phyloP scores from a whole-genome alignment of 768 basidiomycete genomes.

The Lentinula guzmanii region DNA sequence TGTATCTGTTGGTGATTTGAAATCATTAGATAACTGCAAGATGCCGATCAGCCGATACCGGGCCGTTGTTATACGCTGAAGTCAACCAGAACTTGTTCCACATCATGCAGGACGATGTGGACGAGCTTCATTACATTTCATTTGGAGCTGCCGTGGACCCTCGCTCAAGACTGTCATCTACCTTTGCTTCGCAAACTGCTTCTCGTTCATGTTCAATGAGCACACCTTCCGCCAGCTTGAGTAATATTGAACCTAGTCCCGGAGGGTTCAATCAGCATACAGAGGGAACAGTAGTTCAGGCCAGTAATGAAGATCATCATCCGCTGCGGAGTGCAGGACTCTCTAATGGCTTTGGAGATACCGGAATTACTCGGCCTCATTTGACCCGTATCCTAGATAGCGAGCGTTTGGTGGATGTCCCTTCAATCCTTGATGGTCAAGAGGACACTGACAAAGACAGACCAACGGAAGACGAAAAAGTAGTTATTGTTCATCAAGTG shows the following conservation, averaged over 20 bases:
- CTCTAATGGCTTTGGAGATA: conserved; percentile 11
- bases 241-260: too few relatives aligned
- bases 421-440: conserved; percentile 14
- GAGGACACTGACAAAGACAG: conserved; percentile 11
- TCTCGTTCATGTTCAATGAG: not conserved
- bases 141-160: not conserved
- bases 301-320: conserved; percentile 5
- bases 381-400: conserved; percentile 31
- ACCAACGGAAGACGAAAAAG: conserved; percentile 31
- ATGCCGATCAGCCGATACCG: too few relatives aligned
- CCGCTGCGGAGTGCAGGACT: conserved; percentile 12
- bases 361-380: conserved; percentile 33
- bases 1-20: too few relatives aligned
- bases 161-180: not conserved
- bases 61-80: too few relatives aligned
- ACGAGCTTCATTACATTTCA: conserved; percentile 3
- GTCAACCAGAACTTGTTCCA: not conserved
- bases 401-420: conserved; percentile 21
- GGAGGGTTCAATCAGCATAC: not conserved
- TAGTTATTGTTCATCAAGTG: conserved; percentile 60
- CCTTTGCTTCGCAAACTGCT: not conserved
- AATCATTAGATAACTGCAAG: too few relatives aligned
- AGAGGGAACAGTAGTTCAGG: not conserved
- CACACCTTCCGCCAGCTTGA: not conserved
- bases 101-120: conserved; percentile 6